A percentile compares a stretch with the other conserved stretches of the same genome.
Evolutionary conservation across 2,329 filamentous ascomycete genomes (phyloP).

Genomic region (Alternaria consortialis): DNA sequence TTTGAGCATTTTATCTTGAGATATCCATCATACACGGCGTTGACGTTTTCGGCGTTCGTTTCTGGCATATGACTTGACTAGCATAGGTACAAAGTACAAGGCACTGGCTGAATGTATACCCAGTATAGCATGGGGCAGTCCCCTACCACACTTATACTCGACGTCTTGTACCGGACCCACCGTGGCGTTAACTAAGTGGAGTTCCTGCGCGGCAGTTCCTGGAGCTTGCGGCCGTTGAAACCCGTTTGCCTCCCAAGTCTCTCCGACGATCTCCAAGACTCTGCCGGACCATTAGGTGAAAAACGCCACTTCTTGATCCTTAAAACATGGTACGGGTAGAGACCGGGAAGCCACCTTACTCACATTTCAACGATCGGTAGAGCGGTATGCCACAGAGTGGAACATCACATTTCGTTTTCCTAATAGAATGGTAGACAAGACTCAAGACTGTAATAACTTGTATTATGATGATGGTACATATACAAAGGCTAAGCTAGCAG

Average conservation of each 20-base stretch:
- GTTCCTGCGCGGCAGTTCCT: background rate
- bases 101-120: background rate
- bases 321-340: background rate
- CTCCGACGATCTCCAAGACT: background rate
- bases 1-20: slow-evolving; percentile 1
- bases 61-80: background rate
- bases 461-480: background rate
- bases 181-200: slow-evolving; percentile 1
- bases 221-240: background rate
- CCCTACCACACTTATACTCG: background rate
- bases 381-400: too few species aligned
- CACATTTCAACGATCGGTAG: too few species aligned
- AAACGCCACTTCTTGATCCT: background rate
- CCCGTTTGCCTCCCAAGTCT: background rate
- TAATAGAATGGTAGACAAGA: too few species aligned
- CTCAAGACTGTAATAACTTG: too few species aligned
- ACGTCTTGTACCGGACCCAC: background rate
- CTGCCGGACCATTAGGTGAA: background rate
- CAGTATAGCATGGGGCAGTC: background rate
- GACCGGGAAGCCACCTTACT: too few species aligned
- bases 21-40: slow-evolving; percentile 15
- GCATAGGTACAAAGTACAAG: background rate
- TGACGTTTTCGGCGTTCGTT: background rate
- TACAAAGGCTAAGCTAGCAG: slow-evolving; percentile 60
- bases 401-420: too few species aligned